Percentiles rank a stretch among this genome's conserved stretches.
These are phyloP conservation scores for Phytophthora rubi DNA, from an alignment of 352 stramenopile species.

Conservation along the genomic window DNA sequence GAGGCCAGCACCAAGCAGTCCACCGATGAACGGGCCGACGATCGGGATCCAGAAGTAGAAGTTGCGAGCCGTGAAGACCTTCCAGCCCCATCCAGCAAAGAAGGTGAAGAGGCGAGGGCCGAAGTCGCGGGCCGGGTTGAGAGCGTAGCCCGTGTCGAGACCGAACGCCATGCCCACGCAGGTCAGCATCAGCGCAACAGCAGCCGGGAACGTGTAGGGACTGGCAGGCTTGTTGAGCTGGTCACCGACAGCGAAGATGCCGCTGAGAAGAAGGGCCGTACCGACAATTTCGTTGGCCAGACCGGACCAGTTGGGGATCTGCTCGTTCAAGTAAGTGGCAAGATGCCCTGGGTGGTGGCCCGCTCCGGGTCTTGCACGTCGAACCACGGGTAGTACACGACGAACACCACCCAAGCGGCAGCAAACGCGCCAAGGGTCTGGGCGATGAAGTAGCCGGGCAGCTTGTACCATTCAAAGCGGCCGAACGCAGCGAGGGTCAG, in stretches of 20 bases:
- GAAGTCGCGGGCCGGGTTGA: conserved; percentile 55
- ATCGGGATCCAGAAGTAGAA: conserved; percentile 54
- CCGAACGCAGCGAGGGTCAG: conserved; percentile 51
- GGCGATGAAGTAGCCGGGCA: conserved; percentile 53
- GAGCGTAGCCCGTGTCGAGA: conserved; percentile 43
- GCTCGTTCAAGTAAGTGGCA: conserved; percentile 53
- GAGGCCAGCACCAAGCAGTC: conserved; percentile 36
- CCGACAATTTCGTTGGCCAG: conserved; percentile 52
- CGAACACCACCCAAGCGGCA: conserved; percentile 47
- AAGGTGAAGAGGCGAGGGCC: conserved; percentile 53
- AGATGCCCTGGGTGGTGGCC: conserved; percentile 45
- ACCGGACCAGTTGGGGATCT: conserved; percentile 48
- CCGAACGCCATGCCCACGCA: conserved; percentile 45
- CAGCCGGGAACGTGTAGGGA: conserved; percentile 37
- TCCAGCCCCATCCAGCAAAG: conserved; percentile 49
- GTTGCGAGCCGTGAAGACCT: conserved; percentile 40
- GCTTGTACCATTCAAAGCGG: conserved; percentile 56
- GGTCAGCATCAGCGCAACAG: conserved; percentile 42
- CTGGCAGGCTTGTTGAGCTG: conserved; percentile 48
- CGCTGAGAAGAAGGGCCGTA: conserved; percentile 46
- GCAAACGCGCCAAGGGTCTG: conserved; percentile 55
- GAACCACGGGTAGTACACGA: conserved; percentile 67
- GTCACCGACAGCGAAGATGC: conserved; percentile 53
- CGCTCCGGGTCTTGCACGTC: conserved; percentile 47
- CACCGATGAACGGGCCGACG: conserved; percentile 44